phyloP scores from a whole-genome alignment of 1,284 basidiomycete species.

The Puccinia coronata region DNA sequence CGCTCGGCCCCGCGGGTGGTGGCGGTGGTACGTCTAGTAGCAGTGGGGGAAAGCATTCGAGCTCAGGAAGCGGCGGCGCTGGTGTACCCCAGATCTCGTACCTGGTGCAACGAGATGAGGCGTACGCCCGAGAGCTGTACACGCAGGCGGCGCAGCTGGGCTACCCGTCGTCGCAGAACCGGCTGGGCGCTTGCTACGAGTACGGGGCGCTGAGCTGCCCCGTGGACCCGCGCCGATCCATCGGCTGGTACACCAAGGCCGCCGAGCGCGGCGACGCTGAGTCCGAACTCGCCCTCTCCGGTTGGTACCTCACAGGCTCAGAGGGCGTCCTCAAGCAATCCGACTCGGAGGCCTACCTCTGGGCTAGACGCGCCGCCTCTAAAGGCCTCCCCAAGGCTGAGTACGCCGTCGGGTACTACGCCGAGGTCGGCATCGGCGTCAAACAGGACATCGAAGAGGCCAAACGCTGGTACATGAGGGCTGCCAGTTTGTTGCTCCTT shows the following conservation, averaged over 20 bases:
- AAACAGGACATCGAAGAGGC: conserved; percentile 94
- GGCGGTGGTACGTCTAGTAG: too few species aligned
- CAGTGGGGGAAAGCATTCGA: conserved; percentile 58
- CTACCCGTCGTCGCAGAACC: conserved; percentile 90
- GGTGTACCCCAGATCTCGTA: conserved; percentile 42
- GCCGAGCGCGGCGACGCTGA: conserved; percentile 93
- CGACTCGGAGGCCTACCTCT: conserved; percentile 87
- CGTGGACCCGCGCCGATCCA: conserved; percentile 86
- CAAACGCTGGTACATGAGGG: conserved; percentile 96
- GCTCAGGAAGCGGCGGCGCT: conserved; percentile 63
- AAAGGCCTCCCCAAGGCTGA: conserved; percentile 62
- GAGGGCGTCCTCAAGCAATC: conserved; percentile 96
- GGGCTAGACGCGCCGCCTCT: conserved; percentile 61
- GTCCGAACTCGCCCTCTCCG: conserved; percentile 90
- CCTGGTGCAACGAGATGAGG: conserved; percentile 64
- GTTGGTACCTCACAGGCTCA: conserved; percentile 75
- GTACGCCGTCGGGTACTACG: conserved; percentile 89
- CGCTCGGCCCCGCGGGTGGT: conserved; percentile 60
- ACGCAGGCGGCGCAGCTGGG: conserved; percentile 91
- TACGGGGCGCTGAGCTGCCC: conserved; percentile 86
- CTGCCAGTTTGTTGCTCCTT: conserved; percentile 69
- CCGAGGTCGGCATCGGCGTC: conserved; percentile 95
- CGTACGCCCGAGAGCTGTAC: conserved; percentile 80
- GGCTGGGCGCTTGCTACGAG: conserved; percentile 91
- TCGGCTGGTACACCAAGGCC: conserved; percentile 98